Evolutionary conservation across 208 protist species (phyloP).

Genomic region (Wallacemonas sp.): DNA sequence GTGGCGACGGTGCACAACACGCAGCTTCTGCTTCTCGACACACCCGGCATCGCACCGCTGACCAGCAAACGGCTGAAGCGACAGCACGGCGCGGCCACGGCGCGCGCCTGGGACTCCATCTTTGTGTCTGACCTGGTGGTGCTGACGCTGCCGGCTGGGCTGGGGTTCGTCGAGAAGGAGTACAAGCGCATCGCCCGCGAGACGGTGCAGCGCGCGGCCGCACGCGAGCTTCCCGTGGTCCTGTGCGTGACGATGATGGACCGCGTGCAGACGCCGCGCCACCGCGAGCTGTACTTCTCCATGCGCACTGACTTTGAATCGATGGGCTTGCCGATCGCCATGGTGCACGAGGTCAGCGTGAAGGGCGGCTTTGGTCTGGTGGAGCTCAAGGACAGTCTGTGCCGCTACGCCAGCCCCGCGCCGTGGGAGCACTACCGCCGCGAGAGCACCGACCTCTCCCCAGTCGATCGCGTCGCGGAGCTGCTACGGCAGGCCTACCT

Average conservation of each 20-base stretch:
- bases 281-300: conserved; percentile 87
- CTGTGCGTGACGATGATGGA: conserved; percentile 91
- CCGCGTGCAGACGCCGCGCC: conserved; percentile 79
- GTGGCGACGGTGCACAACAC: conserved; percentile 86
- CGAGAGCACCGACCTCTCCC: conserved; percentile 66
- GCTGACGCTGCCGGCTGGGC: conserved; percentile 70
- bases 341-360: conserved; percentile 79
- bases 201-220: conserved; percentile 67
- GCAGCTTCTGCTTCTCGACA: conserved; percentile 89
- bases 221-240: conserved; percentile 78
- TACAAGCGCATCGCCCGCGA: conserved; percentile 71
- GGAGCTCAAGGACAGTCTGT: conserved; percentile 88
- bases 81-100: conserved; percentile 49
- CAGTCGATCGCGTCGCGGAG: conserved; percentile 80
- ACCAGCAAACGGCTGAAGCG: conserved; percentile 52
- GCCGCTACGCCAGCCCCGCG: conserved; percentile 68
- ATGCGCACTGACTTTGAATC: conserved; percentile 87
- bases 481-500: conserved; percentile 81
- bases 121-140: conserved; percentile 82
- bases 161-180: conserved; percentile 86
- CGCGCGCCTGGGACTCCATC: conserved; percentile 82
- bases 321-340: conserved; percentile 60
- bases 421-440: conserved; percentile 72
- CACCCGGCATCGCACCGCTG: conserved; percentile 58
- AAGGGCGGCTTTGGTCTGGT: conserved; percentile 84